Evolutionary conservation across 768 basidiomycete genomes (phyloP).

Genomic region (Pluteus cervinus): DNA sequence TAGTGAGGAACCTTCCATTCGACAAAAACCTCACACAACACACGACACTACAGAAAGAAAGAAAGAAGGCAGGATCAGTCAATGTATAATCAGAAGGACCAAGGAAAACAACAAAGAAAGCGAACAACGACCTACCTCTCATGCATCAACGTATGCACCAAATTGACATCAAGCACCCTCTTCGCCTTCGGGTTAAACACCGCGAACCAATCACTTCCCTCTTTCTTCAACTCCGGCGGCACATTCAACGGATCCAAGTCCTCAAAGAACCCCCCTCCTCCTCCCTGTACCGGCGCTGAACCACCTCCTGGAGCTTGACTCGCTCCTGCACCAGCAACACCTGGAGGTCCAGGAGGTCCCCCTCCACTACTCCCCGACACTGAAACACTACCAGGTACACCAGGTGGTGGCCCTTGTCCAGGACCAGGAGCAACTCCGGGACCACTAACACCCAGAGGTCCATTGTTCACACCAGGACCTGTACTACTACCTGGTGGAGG

Average conservation of each 20-base stretch:
- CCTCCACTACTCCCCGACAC: no score
- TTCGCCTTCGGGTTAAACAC: constrained; percentile 81
- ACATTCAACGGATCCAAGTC: constrained; percentile 32
- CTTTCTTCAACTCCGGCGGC: constrained; percentile 55
- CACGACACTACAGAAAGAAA: constrained; percentile 29
- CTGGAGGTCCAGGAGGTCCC: constrained; percentile 4
- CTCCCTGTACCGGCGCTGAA: constrained; percentile 11
- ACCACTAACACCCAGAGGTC: constrained; percentile 5
- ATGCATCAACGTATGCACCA: constrained; percentile 86
- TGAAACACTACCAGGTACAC: neutral
- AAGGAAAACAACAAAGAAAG: neutral
- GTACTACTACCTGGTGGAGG: no score
- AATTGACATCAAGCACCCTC: constrained; percentile 67
- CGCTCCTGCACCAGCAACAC: constrained; percentile 5
- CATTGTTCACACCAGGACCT: constrained; percentile 9
- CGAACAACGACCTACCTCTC: constrained; percentile 61
- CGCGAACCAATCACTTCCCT: constrained; percentile 86
- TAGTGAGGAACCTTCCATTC: constrained; percentile 88
- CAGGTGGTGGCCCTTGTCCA: constrained; percentile 5
- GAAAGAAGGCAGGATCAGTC: no score
- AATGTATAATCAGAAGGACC: constrained; percentile 1
- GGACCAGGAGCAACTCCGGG: constrained; percentile 7
- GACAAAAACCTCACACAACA: constrained; percentile 94
- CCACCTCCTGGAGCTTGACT: constrained; percentile 7
- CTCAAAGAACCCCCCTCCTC: constrained; percentile 36